Evolutionary conservation across 495 filamentous ascomycete genomes (phyloP).

Genomic region (Letharia columbiana): DNA sequence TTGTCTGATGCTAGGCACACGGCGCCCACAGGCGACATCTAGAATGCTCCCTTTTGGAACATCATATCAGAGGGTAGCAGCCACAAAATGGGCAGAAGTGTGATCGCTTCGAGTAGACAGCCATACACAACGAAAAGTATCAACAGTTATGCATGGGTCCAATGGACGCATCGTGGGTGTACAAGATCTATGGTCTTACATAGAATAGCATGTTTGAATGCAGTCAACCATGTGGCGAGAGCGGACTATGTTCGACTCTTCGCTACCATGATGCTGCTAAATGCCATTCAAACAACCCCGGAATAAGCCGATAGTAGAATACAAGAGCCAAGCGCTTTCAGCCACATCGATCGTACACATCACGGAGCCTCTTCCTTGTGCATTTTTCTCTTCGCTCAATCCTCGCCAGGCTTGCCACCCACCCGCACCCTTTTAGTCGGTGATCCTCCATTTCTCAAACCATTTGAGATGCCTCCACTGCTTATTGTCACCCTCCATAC

Average conservation of each 20-base stretch:
- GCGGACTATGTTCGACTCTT: not conserved
- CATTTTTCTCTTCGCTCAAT: not conserved
- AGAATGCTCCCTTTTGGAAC: too few relatives aligned
- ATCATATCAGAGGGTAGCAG: too few relatives aligned
- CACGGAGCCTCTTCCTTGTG: not conserved
- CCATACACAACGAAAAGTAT: not conserved
- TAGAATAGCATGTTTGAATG: not conserved
- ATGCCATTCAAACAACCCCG: not conserved
- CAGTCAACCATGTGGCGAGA: not conserved
- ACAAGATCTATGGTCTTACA: too few relatives aligned
- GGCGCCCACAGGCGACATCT: too few relatives aligned
- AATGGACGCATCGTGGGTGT: not conserved
- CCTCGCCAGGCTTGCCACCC: not conserved
- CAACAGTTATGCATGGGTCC: not conserved
- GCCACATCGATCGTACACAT: not conserved
- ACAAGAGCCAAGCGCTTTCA: not conserved
- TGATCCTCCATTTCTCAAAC: conserved; percentile 55
- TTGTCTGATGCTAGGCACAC: too few relatives aligned
- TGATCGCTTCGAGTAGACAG: not conserved
- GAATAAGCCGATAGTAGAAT: not conserved
- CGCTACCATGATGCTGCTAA: not conserved
- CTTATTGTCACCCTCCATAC: conserved; percentile 76
- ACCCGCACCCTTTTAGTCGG: conserved; percentile 31
- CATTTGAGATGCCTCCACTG: conserved; percentile 91
- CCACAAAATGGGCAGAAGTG: too few relatives aligned